Evolutionary conservation across 2,329 filamentous ascomycete genomes (phyloP).

Genomic region (Talaromyces sp.): DNA sequence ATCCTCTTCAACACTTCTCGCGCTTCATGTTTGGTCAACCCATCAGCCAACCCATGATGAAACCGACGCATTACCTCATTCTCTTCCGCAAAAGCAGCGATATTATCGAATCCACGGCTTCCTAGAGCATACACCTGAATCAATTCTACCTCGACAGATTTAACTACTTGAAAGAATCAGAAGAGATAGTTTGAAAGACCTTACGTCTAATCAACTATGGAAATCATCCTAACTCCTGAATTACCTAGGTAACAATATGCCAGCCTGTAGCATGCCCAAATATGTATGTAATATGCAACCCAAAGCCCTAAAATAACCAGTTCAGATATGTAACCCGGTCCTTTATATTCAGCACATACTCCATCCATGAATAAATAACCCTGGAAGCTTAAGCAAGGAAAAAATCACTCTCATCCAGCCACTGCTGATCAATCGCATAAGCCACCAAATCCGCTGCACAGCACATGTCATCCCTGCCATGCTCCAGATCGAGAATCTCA

Average conservation of each 20-base stretch:
- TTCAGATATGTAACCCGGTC: neutral
- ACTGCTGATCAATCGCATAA: slow-evolving; percentile 40
- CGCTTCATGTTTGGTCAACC: slow-evolving; percentile 7
- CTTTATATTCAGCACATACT: too few species aligned
- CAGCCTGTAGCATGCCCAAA: too few species aligned
- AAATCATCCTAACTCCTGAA: too few species aligned
- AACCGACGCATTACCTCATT: slow-evolving; percentile 12
- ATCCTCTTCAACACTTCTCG: slow-evolving; percentile 9
- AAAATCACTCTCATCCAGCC: slow-evolving; percentile 38
- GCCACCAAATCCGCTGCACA: slow-evolving; percentile 41
- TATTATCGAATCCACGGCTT: neutral
- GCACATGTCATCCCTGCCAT: slow-evolving; percentile 38
- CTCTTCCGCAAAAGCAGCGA: slow-evolving; percentile 3
- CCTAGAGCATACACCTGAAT: neutral
- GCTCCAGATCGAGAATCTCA: slow-evolving; percentile 34
- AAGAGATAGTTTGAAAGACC: too few species aligned
- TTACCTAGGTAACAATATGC: too few species aligned
- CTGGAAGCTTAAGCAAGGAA: slow-evolving; percentile 21
- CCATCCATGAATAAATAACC: neutral
- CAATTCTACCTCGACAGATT: too few species aligned
- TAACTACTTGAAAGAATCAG: too few species aligned
- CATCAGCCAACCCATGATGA: slow-evolving; percentile 14
- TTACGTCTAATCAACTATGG: too few species aligned
- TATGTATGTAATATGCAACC: neutral
- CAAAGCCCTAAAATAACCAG: neutral